Evolutionary conservation across 352 stramenopile species (phyloP), one percentile per base, ranked within the genome.

Genomic region (Phytophthora colocasiae): DNA sequence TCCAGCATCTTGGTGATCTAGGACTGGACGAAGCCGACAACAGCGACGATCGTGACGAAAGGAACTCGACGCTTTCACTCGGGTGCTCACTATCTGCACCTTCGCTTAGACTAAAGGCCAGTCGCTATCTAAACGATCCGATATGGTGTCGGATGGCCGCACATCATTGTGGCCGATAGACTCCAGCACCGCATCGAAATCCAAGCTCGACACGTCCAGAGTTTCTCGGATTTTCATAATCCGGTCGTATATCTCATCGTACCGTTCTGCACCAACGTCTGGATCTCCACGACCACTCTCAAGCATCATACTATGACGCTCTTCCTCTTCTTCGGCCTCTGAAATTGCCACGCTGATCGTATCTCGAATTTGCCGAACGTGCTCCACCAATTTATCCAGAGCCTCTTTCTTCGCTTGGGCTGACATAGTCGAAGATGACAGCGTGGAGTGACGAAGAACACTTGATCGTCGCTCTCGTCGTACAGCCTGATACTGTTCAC

Each of bases 341-440:
- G 77, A 88, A 19, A 93, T 82, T 0, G 82, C 80, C 14, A 86
- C 55, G 45, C 87, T 81, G 57, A 93, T 86, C 11, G 80, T 91
- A 34, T 91, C 80, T 24, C 81, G 80, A 58, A 89, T 88, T 36
- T 87, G 72, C 6, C 83, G 80, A 57, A 88, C 87, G 40, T 91
- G 78, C 38, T 86, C 75, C 29, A 90, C 80, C 2, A 93, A 57
- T 22, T 85, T 77, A 24, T 73, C 67, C 6, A 92, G 63, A 11
- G 80, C 71, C 47, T 84, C 66, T 31, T 77, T 84, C 38, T 82
- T 76, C 41, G 62, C 47, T 47, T 63, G 31, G 8, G 59, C n/a
- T 11, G 70, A 67, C 44, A 63, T 56, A n/a, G 71, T 60, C 15
- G 74, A 68, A 29, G 78, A 67, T 11, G 75, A 70, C 22, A 85